Evolutionary conservation across 768 basidiomycete species (phyloP).

Genomic region (Tricholoma bakamatsutake): DNA sequence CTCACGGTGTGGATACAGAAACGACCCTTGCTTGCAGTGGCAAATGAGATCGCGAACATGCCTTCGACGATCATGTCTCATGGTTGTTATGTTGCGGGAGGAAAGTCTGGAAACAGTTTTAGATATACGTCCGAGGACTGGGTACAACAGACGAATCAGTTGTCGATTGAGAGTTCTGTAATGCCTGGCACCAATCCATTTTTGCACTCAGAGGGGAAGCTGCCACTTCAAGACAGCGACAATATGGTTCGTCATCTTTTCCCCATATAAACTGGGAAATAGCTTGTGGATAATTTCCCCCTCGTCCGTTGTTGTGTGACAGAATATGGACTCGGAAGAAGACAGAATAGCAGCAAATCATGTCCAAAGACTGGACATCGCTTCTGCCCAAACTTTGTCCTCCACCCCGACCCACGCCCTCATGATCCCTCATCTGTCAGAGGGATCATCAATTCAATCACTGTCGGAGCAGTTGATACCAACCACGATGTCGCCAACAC

Average conservation of each 20-base stretch:
- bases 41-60: slow-evolving; percentile 3
- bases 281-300: background rate
- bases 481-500: slow-evolving; percentile 2
- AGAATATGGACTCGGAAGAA: slow-evolving; percentile 26
- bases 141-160: slow-evolving; percentile 63
- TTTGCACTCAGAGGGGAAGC: background rate
- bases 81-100: background rate
- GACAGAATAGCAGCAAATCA: background rate
- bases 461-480: slow-evolving; percentile 6
- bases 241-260: slow-evolving; percentile 43
- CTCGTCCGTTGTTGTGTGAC: background rate
- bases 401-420: slow-evolving; percentile 5
- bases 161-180: slow-evolving; percentile 56
- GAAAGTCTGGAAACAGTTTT: slow-evolving; percentile 28
- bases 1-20: slow-evolving; percentile 38
- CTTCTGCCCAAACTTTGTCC: slow-evolving; percentile 5
- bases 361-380: slow-evolving; percentile 5
- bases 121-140: slow-evolving; percentile 59
- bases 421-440: slow-evolving; percentile 1
- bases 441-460: background rate
- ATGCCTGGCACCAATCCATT: slow-evolving; percentile 11
- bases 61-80: background rate
- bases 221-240: slow-evolving; percentile 27
- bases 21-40: slow-evolving; percentile 43
- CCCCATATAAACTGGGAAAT: background rate